phyloP scores from a whole-genome alignment of 371 early-diverging fungal species.

The Rhizomucor miehei region DNA sequence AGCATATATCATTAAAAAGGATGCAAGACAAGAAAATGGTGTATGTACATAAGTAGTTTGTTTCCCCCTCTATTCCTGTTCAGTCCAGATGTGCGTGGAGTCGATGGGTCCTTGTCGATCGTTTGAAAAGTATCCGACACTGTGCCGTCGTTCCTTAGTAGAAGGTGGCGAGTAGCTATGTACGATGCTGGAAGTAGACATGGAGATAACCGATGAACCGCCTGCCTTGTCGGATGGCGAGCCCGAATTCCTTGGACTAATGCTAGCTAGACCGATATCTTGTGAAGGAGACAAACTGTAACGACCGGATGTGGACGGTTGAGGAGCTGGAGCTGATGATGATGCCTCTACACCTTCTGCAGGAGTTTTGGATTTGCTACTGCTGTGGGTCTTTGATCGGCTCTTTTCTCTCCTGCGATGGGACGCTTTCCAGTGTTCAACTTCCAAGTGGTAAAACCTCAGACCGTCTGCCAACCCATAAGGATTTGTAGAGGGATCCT shows the following conservation, averaged over 20 bases:
- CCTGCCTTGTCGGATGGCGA: neutral
- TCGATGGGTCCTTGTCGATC: neutral
- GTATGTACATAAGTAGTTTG: neutral
- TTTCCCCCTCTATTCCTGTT: conserved; percentile 1
- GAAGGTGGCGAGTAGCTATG: conserved; percentile 17
- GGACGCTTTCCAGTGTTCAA: conserved; percentile 42
- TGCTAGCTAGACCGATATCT: conserved; percentile 21
- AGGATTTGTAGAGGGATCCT: conserved; percentile 52
- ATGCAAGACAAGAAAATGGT: conserved; percentile 1
- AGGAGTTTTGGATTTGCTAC: conserved; percentile 3
- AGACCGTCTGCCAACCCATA: conserved; percentile 64
- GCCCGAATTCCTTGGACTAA: neutral
- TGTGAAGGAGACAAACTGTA: neutral
- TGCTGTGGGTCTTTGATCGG: neutral
- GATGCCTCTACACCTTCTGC: conserved; percentile 1
- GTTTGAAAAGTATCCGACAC: conserved; percentile 4
- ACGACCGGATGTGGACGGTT: neutral
- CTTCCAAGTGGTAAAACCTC: conserved; percentile 59
- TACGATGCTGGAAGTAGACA: conserved; percentile 15
- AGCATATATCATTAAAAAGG: neutral
- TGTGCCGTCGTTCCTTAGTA: conserved; percentile 9
- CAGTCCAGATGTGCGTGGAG: conserved; percentile 5
- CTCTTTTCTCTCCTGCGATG: conserved; percentile 8
- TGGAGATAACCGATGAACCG: conserved; percentile 10
- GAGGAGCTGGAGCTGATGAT: neutral